phyloP scores from a whole-genome alignment of 208 protist species.

The Trypanosomatidae sp. region DNA sequence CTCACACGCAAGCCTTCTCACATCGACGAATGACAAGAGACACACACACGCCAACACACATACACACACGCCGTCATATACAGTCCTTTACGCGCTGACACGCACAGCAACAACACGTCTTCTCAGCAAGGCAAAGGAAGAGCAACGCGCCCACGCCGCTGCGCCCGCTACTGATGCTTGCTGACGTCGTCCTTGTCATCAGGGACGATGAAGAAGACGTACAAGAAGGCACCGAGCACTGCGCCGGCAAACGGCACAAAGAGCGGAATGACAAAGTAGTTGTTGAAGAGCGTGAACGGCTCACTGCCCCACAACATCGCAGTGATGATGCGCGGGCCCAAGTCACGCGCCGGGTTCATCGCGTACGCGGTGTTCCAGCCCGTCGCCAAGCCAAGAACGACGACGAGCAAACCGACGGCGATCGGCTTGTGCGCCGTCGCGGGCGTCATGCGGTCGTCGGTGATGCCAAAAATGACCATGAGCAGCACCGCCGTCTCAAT shows the following conservation, averaged over 20 bases:
- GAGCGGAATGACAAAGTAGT: constrained; percentile 36
- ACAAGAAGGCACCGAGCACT: constrained; percentile 19
- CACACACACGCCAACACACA: neutral
- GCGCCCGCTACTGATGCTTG: neutral
- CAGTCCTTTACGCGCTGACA: neutral
- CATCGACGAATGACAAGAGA: neutral
- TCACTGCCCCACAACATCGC: constrained; percentile 16
- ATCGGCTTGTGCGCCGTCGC: constrained; percentile 23
- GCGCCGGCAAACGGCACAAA: constrained; percentile 18
- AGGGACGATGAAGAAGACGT: constrained; percentile 20
- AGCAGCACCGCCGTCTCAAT: constrained; percentile 23
- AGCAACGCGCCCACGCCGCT: too few relatives aligned
- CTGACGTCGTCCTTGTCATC: neutral
- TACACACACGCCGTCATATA: neutral
- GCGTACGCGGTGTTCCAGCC: constrained; percentile 25
- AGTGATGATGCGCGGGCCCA: constrained; percentile 21
- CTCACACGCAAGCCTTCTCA: neutral
- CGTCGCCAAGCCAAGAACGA: constrained; percentile 20
- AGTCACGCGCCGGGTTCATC: constrained; percentile 34
- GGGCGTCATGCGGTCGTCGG: constrained; percentile 18
- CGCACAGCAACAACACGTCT: neutral
- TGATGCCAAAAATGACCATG: constrained; percentile 29
- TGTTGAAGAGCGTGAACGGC: constrained; percentile 15
- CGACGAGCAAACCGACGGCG: constrained; percentile 19
- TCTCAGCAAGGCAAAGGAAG: too few relatives aligned